Conservation (phyloP, 805 yeast species). For the Ogataea naganishii region DNA sequence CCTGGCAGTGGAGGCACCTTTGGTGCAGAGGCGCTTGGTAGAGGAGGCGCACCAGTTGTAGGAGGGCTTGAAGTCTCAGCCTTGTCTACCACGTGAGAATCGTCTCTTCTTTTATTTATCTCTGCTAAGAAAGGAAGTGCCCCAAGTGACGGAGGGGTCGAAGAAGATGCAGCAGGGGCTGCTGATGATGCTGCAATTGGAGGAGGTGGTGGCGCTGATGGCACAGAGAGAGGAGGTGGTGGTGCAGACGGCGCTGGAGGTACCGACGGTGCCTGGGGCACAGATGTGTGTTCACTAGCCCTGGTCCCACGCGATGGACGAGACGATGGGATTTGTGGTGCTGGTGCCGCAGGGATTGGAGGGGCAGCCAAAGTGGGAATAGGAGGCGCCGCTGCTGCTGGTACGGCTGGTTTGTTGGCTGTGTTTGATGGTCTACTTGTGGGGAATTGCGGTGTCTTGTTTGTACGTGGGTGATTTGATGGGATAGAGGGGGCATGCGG, state of each 20-base stretch:
- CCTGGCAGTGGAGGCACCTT: conserved; percentile 13
- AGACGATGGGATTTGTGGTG: conserved; percentile 13
- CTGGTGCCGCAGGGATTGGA: conserved; percentile 13
- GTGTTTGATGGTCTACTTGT: no score
- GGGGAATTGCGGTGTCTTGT: conserved; percentile 3
- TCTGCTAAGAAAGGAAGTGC: conserved; percentile 51
- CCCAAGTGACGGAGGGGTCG: conserved; percentile 24
- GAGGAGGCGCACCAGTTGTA: conserved; percentile 20
- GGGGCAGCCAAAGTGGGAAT: conserved; percentile 11
- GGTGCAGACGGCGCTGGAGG: conserved; percentile 13
- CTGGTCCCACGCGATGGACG: conserved; percentile 9
- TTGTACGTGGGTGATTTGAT: conserved; percentile 2
- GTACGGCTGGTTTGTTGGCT: conserved; percentile 15
- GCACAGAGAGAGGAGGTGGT: conserved; percentile 10
- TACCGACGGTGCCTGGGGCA: conserved; percentile 13
- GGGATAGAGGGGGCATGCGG: conserved; percentile 12
- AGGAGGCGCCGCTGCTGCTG: conserved; percentile 11
- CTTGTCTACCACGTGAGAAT: conserved; percentile 38
- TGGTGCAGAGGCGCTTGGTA: conserved; percentile 14
- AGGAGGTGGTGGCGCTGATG: conserved; percentile 17
- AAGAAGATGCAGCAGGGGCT: conserved; percentile 14
- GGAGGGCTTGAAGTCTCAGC: conserved; percentile 12
- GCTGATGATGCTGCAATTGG: conserved; percentile 17
- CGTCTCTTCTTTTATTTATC: conserved; percentile 47
- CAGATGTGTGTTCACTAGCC: conserved; percentile 9